Evolutionary conservation across 495 filamentous ascomycete species (phyloP).

Genomic region (Neurospora cerealis): DNA sequence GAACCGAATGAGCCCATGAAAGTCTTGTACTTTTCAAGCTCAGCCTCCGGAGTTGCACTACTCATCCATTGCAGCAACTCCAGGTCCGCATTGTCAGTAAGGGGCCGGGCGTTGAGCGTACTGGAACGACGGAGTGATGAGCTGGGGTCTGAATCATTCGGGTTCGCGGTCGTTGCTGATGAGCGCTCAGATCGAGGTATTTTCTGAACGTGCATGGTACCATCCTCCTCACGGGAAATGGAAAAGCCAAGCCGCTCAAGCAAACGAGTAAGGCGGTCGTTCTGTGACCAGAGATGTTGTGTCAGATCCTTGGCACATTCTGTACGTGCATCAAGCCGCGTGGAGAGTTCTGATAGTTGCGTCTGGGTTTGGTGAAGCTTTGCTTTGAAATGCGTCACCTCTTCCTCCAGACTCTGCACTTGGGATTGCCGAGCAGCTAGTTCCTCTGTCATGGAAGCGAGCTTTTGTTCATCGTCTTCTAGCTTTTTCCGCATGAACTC

Average conservation of each 20-base stretch:
- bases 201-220: conserved; percentile 66
- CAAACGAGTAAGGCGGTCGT: conserved; percentile 63
- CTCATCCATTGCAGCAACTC: conserved; percentile 71
- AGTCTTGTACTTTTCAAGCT: conserved; percentile 58
- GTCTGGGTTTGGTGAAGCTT: conserved; percentile 42
- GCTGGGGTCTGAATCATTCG: conserved; percentile 49
- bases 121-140: conserved; percentile 46
- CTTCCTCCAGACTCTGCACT: conserved; percentile 56
- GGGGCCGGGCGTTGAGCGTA: conserved; percentile 27
- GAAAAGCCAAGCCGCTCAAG: conserved; percentile 80
- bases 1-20: conserved; percentile 59
- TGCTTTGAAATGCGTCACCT: conserved; percentile 49
- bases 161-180: conserved; percentile 24
- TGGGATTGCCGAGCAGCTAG: conserved; percentile 56
- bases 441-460: conserved; percentile 50
- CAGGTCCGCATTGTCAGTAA: conserved; percentile 46
- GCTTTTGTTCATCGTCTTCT: conserved; percentile 56
- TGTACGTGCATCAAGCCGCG: conserved; percentile 53
- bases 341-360: conserved; percentile 37
- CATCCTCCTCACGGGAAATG: conserved; percentile 56
- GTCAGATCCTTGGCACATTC: conserved; percentile 70
- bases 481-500: conserved; percentile 63
- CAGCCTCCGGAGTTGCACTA: conserved; percentile 50
- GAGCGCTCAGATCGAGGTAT: conserved; percentile 54
- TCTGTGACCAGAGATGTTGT: conserved; percentile 64